Evolutionary conservation across 148 eudicot genomes (phyloP).

Genomic region (Rhododendron henanense): DNA sequence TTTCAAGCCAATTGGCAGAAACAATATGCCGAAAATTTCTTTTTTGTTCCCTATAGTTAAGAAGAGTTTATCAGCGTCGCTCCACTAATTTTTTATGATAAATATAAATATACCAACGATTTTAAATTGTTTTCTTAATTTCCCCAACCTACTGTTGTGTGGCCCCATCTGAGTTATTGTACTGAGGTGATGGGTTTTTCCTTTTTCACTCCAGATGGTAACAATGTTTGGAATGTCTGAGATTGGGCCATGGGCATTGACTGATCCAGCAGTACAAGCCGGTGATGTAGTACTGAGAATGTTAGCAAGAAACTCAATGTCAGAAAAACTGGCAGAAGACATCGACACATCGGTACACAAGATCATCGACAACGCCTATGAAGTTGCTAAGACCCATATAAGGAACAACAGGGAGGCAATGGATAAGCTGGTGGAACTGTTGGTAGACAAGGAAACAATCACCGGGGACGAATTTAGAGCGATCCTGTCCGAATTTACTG

Average conservation of each 20-base stretch:
- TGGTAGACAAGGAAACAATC: conserved; percentile 73
- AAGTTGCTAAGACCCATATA: conserved; percentile 56
- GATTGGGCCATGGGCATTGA: conserved; percentile 75
- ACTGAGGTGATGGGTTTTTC: not conserved
- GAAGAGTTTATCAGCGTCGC: not conserved
- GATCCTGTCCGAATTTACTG: conserved; percentile 55
- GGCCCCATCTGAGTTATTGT: not conserved
- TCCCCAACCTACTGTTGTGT: not conserved
- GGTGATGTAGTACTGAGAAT: conserved; percentile 68
- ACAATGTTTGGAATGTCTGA: conserved; percentile 82
- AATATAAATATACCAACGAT: too few species aligned
- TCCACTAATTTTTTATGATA: too few species aligned
- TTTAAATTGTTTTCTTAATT: too few species aligned
- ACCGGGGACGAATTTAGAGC: conserved; percentile 72
- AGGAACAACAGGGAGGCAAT: conserved; percentile 69
- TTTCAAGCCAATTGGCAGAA: not conserved
- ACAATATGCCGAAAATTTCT: not conserved
- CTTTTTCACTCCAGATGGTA: conserved; percentile 53
- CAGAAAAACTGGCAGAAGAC: conserved; percentile 81
- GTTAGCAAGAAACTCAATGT: conserved; percentile 84
- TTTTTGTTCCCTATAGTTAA: not conserved
- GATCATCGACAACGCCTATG: conserved; percentile 58
- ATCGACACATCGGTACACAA: conserved; percentile 51
- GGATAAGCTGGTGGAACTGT: conserved; percentile 65
- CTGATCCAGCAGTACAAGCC: conserved; percentile 64